Evolutionary conservation across 805 yeast species (phyloP), one percentile per base, ranked within the genome.

Genomic region (Lipomyces yamanashiensis): DNA sequence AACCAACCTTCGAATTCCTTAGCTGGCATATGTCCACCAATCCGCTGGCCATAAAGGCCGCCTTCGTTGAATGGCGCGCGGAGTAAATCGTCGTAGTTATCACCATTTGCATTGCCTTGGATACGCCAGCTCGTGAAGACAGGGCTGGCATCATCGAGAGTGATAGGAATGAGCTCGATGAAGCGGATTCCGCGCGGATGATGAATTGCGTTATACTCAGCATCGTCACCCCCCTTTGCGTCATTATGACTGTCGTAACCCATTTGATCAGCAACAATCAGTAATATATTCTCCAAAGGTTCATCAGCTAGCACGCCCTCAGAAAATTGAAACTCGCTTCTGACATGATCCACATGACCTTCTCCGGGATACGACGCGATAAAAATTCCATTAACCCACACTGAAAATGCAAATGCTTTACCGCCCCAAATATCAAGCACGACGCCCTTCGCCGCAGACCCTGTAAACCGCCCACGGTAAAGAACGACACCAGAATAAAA

Each of bases 1-100:
- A 12, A 48, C 66, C 66, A 59, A 21, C n/a, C 17, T 2, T 40
- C 23, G 33, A 44, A 52, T n/a, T 41, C 45, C 51, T 49, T 54
- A 2, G 17, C 47, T 3, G 63, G 61, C 8, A 63, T 28, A 48
- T 63, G 67, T 7, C 64, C 67, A 9, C 67, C 67, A 21, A 60
- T 50, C n/a, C 67, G 53, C 43, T 55, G 64, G 1, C 54, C 64
- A n/a, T 63, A 63, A 9, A 44, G 12, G 2, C 67, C 67, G 34
- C 48, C 64, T 40, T 63, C 67, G 40, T 63, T 63, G 36, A 49
- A 63, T 15, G 67, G 67, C 12, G 67, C 67, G 4, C 67, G 67
- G 2, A 63, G 50, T n/a, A 59, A 36, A 55, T 63, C 67, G 41
- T 60, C 61, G 41, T 33, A 51, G 17, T 17, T 7, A 34, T 63